Evolutionary conservation across 2,329 filamentous ascomycete genomes (phyloP), one percentile per base, ranked within the genome.

Genomic region (Lanzia echinophila): DNA sequence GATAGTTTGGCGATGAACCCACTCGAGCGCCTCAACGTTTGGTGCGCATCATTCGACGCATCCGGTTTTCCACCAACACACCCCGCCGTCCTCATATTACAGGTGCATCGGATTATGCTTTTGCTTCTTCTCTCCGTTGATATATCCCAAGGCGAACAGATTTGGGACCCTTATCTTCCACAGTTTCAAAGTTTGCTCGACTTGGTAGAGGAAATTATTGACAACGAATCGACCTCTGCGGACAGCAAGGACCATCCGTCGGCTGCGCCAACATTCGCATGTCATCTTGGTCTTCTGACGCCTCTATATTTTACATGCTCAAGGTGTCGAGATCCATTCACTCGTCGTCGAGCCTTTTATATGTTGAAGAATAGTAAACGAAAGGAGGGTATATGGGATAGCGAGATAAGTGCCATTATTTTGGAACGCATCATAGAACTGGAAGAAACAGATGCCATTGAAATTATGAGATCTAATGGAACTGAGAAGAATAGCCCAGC

Each of bases 331-430:
- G 47, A 55, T 24, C 17, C 42, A 6, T 12, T 15, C 12, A 45
- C 28, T 3, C 39, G 42, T 39, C 47, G 47, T 33, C 24, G 33
- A 46, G 47, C 42, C 20, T 6, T 46, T 2, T 15, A n/a, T n/a
- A 12, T 55, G 17, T 7, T 51, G 19, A 24, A 45, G 24, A 42
- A 28, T 31, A 38, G 39, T 17, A 39, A 45, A 2, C 22, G 34
- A 24, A 39, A 51, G 17, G 53, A 51, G n/a, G 47, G 53, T 10
- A 11, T 46, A 2, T 51, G n/a, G 19, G 24, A 51, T 24, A 55
- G 42, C 34, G 6, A 20, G n/a, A 11, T 50, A n/a, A 22, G 36
- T 32, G 15, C 24, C n/a, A 48, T 13, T 13, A 41, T 47, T 19
- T 20, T 32, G n/a, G 38, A 39, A 8, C 22, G 31, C 12, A 47